A percentile compares a stretch with the other conserved stretches of the same genome.
These are phyloP conservation scores for Bisporella sp. DNA, from an alignment of 2,329 filamentous ascomycete genomes.

Conservation along the genomic window DNA sequence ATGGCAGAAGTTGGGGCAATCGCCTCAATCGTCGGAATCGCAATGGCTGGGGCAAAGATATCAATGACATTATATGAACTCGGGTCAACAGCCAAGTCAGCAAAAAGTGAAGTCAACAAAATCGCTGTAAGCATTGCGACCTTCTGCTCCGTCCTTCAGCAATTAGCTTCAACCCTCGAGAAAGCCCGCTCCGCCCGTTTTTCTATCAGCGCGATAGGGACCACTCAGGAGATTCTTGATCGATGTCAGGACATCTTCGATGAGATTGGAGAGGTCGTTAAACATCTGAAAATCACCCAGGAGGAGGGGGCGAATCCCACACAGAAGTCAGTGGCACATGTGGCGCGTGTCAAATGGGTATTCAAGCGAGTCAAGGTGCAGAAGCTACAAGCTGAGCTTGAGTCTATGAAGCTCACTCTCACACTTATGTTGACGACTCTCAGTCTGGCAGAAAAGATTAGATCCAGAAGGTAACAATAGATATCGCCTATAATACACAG, in stretches of 20 bases:
- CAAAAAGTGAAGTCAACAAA: no score
- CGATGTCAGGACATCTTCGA: constrained; percentile 4
- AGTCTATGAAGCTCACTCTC: not conserved
- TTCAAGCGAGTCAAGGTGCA: not conserved
- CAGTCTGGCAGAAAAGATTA: not conserved
- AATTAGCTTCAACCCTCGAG: no score
- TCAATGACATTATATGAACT: no score
- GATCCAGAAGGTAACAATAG: not conserved
- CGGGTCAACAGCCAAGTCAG: no score
- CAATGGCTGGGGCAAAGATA: no score
- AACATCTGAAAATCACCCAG: not conserved
- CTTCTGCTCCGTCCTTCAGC: no score
- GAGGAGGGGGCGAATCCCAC: not conserved
- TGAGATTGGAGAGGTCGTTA: constrained; percentile 4
- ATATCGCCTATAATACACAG: not conserved
- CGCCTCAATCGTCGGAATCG: no score
- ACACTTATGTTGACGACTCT: not conserved
- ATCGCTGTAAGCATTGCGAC: no score
- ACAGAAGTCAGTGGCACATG: not conserved
- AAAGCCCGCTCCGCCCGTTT: not conserved
- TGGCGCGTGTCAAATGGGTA: not conserved
- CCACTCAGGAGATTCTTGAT: constrained; percentile 5
- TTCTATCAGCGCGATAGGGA: constrained; percentile 2
- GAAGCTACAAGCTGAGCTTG: not conserved
- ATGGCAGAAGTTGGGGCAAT: no score